Evolutionary conservation across 257 asterid species (phyloP), one percentile per base, ranked within the genome.

Genomic region (Marsdenia floribunda): DNA sequence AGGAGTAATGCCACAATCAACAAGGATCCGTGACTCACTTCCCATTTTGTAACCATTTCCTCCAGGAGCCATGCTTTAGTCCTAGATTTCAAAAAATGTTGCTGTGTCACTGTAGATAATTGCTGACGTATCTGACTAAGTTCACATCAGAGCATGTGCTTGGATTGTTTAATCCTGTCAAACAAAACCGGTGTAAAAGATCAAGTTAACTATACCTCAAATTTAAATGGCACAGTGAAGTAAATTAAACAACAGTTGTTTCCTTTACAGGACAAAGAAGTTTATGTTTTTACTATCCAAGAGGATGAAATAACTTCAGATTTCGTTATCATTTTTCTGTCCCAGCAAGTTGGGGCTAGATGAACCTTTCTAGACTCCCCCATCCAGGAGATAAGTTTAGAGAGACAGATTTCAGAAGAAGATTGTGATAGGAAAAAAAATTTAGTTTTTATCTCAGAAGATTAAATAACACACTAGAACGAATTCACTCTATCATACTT

Each of bases 51-150:
- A 85, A 55, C 78, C 73, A 85, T 79, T 83, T 73, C 87, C 82
- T 80, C 88, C 89, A 70, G 96, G 89, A 73, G 82, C 84, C 96
- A 91, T 90, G 80, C 44, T 85, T 75, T 66, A 53, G 35, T 68
- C 55, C 71, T 15, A 69, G 40, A 65, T 47, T 74, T 64, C 8
- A 5, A 42, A 10, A 10, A 64, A 29, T 24, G 19, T 29, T n/a
- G 19, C 29, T 10, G 42, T 53, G 21, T 19, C 47, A 14, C 75
- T 14, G 22, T 24, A 12, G 68, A 11, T 72, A 55, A 55, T 46
- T 46, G 64, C 12, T 13, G 19, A 44, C n/a, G 6, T 75, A 74
- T 65, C 40, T 21, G 33, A 47, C 55, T 24, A 75, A 4, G 9
- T 52, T 66, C 58, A 58, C 40, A 29, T 66, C 70, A 47, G 44